Conservation (phyloP, 768 basidiomycete species). For the Myochromella boudieri region DNA sequence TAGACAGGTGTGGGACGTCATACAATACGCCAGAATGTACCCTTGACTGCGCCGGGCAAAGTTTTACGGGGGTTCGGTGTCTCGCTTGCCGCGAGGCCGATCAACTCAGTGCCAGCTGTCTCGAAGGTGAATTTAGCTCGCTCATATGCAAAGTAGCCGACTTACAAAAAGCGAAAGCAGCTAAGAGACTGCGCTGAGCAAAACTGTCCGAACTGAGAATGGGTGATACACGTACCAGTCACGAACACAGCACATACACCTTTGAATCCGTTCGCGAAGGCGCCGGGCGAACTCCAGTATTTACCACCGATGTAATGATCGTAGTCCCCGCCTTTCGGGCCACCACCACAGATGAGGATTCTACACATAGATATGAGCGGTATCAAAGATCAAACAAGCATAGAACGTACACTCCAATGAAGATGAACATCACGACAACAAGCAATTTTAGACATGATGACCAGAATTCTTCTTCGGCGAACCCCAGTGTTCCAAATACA, state of each 20-base stretch:
- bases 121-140: too few species aligned
- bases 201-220: not conserved
- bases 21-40: slow-evolving; percentile 49
- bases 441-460: slow-evolving; percentile 48
- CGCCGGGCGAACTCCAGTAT: slow-evolving; percentile 37
- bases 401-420: slow-evolving; percentile 40
- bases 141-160: too few species aligned
- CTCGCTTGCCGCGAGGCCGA: slow-evolving; percentile 46
- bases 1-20: not conserved
- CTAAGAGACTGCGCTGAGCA: slow-evolving; percentile 7
- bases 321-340: slow-evolving; percentile 35
- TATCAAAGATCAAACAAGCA: not conserved
- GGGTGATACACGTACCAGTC: slow-evolving; percentile 26
- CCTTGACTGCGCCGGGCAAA: slow-evolving; percentile 46
- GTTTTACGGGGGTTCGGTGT: slow-evolving; percentile 44
- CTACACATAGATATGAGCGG: slow-evolving; percentile 18
- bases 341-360: slow-evolving; percentile 42
- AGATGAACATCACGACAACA: slow-evolving; percentile 44
- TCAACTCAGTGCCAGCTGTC: slow-evolving; percentile 47
- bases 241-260: slow-evolving; percentile 47
- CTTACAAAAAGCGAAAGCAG: slow-evolving; percentile 42
- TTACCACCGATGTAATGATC: slow-evolving; percentile 37
- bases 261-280: slow-evolving; percentile 45
- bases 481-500: slow-evolving; percentile 46
- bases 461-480: slow-evolving; percentile 51